A percentile compares a stretch with the other conserved stretches of the same genome.
phyloP scores from a whole-genome alignment of 805 yeast genomes.

The Saturnispora sekii region DNA sequence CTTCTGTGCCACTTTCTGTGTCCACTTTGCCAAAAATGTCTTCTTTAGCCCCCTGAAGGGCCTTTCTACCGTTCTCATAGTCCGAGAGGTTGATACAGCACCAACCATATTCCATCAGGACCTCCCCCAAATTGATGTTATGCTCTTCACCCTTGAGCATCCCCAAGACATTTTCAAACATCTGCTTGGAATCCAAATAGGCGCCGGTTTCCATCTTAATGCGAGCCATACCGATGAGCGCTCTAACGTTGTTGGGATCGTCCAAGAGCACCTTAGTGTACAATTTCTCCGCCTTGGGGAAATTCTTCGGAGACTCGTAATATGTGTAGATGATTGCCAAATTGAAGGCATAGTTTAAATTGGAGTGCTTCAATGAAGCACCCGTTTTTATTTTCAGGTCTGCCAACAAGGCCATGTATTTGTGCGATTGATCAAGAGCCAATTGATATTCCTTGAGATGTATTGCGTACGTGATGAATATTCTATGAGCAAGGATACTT shows the following conservation, averaged over 20 bases:
- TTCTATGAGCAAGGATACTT: conserved; percentile 55
- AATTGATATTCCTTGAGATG: conserved; percentile 52
- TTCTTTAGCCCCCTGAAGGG: conserved; percentile 35
- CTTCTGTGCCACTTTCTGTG: not conserved
- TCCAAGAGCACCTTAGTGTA: conserved; percentile 50
- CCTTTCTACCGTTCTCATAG: conserved; percentile 40
- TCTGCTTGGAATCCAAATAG: conserved; percentile 39
- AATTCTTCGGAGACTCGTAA: conserved; percentile 86
- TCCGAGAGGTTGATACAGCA: conserved; percentile 51
- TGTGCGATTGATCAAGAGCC: conserved; percentile 50
- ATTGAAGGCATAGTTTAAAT: conserved; percentile 49
- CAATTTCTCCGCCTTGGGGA: conserved; percentile 57
- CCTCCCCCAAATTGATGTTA: conserved; percentile 3
- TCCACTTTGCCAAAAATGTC: conserved; percentile 30
- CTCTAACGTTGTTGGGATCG: conserved; percentile 36
- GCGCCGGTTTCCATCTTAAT: conserved; percentile 61
- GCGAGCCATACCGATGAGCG: conserved; percentile 74
- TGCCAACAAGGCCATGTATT: conserved; percentile 49
- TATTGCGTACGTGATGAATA: conserved; percentile 51
- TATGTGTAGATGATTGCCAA: conserved; percentile 74
- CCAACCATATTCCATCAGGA: conserved; percentile 58
- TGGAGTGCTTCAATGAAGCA: conserved; percentile 39
- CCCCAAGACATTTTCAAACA: conserved; percentile 32
- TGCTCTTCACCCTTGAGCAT: conserved; percentile 40
- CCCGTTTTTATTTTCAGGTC: conserved; percentile 38